Evolutionary conservation across 2,329 filamentous ascomycete genomes (phyloP), one percentile per base, ranked within the genome.

Genomic region (Ceratocystis huliohia): DNA sequence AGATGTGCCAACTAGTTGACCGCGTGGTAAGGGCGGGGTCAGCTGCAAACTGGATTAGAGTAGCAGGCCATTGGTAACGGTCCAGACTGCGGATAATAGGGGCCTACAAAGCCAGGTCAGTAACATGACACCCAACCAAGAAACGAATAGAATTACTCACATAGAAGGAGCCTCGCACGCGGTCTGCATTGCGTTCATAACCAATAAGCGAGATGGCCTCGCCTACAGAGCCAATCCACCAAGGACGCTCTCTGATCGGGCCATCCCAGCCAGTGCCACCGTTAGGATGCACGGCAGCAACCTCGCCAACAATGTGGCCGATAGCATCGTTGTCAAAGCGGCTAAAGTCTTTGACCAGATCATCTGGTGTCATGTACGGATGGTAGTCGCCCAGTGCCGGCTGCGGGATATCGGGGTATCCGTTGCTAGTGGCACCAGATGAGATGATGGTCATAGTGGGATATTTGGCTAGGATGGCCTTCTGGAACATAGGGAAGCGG

Each of bases 131-230:
- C 30, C 17, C 56, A 10, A 17, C 13, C 5, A 15, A n/a, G 28
- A 59, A 37, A 3, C 28, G 30, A 37, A 64, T 5, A 13, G 1
- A 30, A 15, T 25, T 17, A 57, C 57, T 57, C 61, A 68, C 67
- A 75, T 82, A 83, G 64, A 79, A 76, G 0, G 80, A 78, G 5
- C 81, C 82, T 1, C 79, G 78, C 57, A 86, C 78, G 22, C 80
- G 78, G 70, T 86, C 82, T 2, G 79, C 78, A 73, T 88, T 88
- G 66, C 85, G 79, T 77, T 88, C 86, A 37, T 83, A 82, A 20
- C 84, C 82, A 69, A 88, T 78, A 17, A 88, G 76, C 66, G 81
- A 85, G n/a, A 88, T 78, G 28, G 84, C 85, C 72, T 88, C 86
- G 15, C 80, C 81, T 2, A 88, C 82, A 7, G 81, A 77, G 30